Base-by-base conservation (phyloP, 345 rosid species). In the Limnanthes douglasii region DNA sequence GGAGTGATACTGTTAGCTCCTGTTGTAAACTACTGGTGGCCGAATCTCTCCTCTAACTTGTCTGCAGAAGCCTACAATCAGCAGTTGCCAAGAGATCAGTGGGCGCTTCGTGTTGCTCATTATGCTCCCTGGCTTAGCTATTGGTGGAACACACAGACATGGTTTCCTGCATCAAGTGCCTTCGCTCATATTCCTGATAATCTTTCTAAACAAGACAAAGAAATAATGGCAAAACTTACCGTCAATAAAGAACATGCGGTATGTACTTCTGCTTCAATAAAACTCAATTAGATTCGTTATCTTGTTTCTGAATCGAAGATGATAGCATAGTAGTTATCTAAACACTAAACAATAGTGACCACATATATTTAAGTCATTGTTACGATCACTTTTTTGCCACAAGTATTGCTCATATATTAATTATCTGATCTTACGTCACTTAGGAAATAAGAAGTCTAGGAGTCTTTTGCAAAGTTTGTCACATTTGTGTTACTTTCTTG, bases 131-230 rank as follows among this genome's bases (percentile, higher is more conserved):
- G 66, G 64, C 65, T 69, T 22, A 45, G 59, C 19, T 57, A 46
- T 48, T 69, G 77, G 82, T 73, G 77, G 82, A 73, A 69, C 60
- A 66, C 82, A 18, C 69, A 66, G 49, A 73, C 54, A 4, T 26
- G 54, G 46, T 66, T 69, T 46, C 71, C 72, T 6, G 1, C 41
- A 13, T 57, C 69, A 5, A 58, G 23, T 31, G 73, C 50, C 4
- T 29, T 41, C 3, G 43, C 63, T 2, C 37, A 24, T 1, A 46
- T 46, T 2, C 60, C 59, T 22, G 31, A 46, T 0, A 51, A 46
- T 29, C 55, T 60, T 25, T 63, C 69, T 11, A 53, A 16, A 3
- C 65, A 52, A 25, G 74, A 73, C 47, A 11, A 15, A 11, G 50
- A 61, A 29, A 3, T 73, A 30, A 1, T 66, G 24, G 31, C 43